A percentile compares a stretch with the other conserved stretches of the same genome.
Conservation (phyloP, 768 basidiomycete genomes). For the Lepiota brunneoincarnata region DNA sequence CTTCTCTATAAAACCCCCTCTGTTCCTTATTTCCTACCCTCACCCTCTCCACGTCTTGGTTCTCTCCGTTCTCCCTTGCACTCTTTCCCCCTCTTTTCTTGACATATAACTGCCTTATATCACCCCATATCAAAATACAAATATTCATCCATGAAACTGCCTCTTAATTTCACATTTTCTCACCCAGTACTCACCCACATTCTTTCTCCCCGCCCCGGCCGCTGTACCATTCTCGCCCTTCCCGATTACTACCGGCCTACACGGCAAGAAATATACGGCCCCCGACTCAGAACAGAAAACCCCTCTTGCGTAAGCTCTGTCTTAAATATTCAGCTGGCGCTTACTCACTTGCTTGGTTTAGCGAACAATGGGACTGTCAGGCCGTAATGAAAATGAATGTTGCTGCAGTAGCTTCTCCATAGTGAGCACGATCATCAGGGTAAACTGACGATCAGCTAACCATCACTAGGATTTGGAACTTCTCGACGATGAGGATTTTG, state of each 20-base stretch:
- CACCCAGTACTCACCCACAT: conserved; percentile 2
- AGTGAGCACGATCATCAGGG: neutral
- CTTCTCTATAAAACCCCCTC: conserved; percentile 5
- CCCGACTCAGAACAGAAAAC: neutral
- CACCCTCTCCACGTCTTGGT: neutral
- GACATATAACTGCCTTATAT: neutral
- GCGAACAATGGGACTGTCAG: conserved; percentile 2
- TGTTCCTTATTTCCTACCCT: neutral
- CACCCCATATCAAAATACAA: neutral
- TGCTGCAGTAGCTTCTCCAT: conserved; percentile 2
- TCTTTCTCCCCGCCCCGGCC: neutral
- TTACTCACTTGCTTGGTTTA: conserved; percentile 2
- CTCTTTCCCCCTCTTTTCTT: neutral
- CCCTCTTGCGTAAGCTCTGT: neutral
- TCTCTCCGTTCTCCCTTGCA: neutral
- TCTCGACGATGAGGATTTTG: conserved; percentile 1
- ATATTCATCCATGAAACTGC: neutral
- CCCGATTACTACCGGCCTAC: conserved; percentile 10
- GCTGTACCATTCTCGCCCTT: neutral
- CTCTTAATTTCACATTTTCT: conserved; percentile 1
- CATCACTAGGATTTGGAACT: neutral
- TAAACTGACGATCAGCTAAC: neutral
- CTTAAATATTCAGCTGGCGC: neutral
- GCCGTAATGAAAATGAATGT: neutral
- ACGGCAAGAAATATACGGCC: conserved; percentile 7